Percentiles rank a stretch among this genome's conserved stretches.
Evolutionary conservation across 2,329 filamentous ascomycete species (phyloP).

Genomic region (Thelonectria discophora): DNA sequence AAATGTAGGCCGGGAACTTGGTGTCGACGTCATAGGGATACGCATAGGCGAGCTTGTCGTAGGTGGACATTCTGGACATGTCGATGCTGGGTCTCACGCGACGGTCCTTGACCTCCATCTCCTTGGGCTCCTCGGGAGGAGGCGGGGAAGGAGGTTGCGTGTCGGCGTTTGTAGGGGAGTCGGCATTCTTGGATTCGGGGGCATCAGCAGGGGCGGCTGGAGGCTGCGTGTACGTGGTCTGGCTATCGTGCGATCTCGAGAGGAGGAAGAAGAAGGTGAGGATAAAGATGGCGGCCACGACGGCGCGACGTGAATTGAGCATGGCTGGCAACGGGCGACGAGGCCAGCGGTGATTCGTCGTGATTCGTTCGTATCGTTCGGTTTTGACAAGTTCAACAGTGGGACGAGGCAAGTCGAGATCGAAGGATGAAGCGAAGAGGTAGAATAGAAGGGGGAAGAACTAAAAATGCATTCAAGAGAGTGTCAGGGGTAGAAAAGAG

Average conservation of each 20-base stretch:
- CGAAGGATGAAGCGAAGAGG: constrained; percentile 26
- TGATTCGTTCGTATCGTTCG: constrained; percentile 26
- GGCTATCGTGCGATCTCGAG: constrained; percentile 64
- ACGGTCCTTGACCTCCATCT: constrained; percentile 33
- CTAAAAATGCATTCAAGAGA: constrained; percentile 38
- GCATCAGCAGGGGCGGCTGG: constrained; percentile 28
- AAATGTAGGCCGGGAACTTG: constrained; percentile 97
- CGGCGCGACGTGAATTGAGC: constrained; percentile 80
- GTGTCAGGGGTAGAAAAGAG: constrained; percentile 26
- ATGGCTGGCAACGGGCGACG: constrained; percentile 55
- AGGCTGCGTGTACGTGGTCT: constrained; percentile 32
- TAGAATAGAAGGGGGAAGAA: constrained; percentile 27
- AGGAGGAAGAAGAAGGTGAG: constrained; percentile 76
- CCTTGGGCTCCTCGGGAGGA: constrained; percentile 28
- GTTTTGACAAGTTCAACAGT: constrained; percentile 32
- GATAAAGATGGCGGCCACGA: constrained; percentile 75
- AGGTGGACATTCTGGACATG: constrained; percentile 74
- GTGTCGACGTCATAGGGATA: constrained; percentile 89
- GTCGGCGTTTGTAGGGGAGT: constrained; percentile 35
- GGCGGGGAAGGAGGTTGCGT: constrained; percentile 18
- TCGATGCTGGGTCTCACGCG: constrained; percentile 64
- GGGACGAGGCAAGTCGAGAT: constrained; percentile 22
- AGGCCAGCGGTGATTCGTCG: constrained; percentile 21
- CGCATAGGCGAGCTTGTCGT: constrained; percentile 87
- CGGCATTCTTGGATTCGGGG: constrained; percentile 31